phyloP scores from a whole-genome alignment of 257 asterid genomes.

The Leptodermis oblonga region DNA sequence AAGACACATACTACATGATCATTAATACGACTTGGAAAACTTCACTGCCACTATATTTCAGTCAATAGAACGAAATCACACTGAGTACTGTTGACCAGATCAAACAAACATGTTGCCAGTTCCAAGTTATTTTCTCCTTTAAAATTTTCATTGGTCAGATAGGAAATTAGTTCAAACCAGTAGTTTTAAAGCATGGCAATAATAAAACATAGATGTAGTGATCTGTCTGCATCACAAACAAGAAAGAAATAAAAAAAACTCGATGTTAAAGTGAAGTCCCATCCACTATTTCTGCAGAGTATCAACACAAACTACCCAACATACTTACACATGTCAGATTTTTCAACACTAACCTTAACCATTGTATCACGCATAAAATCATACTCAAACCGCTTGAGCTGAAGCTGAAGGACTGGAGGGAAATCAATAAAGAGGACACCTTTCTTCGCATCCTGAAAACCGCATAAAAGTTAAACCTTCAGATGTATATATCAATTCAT shows the following conservation, averaged over 20 bases:
- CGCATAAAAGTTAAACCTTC: not conserved
- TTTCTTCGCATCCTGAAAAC: slow-evolving; percentile 88
- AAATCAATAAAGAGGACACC: slow-evolving; percentile 93
- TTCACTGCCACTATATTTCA: not conserved
- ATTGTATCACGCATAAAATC: slow-evolving; percentile 94
- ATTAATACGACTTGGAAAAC: not conserved
- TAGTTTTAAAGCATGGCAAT: not conserved
- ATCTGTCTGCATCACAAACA: not conserved
- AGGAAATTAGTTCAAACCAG: not conserved
- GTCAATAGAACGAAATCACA: not conserved
- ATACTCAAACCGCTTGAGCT: slow-evolving; percentile 94
- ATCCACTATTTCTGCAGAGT: not conserved
- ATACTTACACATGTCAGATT: not conserved
- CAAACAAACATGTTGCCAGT: not conserved
- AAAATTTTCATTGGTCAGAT: not conserved
- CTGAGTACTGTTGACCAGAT: not conserved
- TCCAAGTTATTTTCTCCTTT: not conserved
- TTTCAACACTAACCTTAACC: slow-evolving; percentile 74
- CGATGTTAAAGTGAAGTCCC: too few relatives aligned
- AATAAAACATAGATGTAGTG: not conserved
- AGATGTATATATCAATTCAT: not conserved
- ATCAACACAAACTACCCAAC: not conserved
- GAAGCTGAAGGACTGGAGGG: slow-evolving; percentile 99
- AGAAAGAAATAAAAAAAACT: not conserved
- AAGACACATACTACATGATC: not conserved